Conservation (phyloP, 2,329 filamentous ascomycete species). For the Pseudogymnoascus sp. region DNA sequence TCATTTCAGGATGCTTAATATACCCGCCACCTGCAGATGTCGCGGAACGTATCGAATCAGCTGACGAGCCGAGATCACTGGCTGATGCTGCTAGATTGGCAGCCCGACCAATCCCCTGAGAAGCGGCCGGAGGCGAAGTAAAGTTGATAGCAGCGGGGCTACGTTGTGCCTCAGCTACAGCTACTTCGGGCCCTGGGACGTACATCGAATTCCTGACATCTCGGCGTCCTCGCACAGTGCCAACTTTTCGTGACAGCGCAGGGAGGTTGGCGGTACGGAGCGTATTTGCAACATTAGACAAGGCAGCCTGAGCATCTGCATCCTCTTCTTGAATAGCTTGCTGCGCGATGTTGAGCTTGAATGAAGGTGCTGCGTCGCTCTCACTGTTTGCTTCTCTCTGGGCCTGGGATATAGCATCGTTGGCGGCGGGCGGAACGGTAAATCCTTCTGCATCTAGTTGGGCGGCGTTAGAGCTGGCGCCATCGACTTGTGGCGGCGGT, state of each 20-base stretch:
- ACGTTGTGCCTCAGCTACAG: neutral
- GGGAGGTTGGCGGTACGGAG: slow-evolving; percentile 51
- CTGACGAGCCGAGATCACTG: slow-evolving; percentile 18
- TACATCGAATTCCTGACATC: slow-evolving; percentile 91
- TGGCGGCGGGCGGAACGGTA: slow-evolving; percentile 55
- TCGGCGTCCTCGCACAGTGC: slow-evolving; percentile 77
- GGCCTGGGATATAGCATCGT: slow-evolving; percentile 62
- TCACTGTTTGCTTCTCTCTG: slow-evolving; percentile 53
- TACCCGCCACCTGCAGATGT: slow-evolving; percentile 61
- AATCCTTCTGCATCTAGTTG: slow-evolving; percentile 68
- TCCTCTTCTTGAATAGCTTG: slow-evolving; percentile 72
- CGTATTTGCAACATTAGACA: slow-evolving; percentile 67
- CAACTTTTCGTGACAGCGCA: slow-evolving; percentile 58
- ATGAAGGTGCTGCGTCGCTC: slow-evolving; percentile 53
- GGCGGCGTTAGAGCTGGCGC: neutral
- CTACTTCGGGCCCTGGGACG: slow-evolving; percentile 42
- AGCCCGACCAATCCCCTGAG: neutral
- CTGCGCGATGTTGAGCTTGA: slow-evolving; percentile 73
- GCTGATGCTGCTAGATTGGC: neutral
- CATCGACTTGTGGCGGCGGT: slow-evolving; percentile 31
- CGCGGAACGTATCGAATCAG: slow-evolving; percentile 69
- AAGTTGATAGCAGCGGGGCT: slow-evolving; percentile 12
- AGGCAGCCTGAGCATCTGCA: slow-evolving; percentile 62
- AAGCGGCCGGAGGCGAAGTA: slow-evolving; percentile 20
- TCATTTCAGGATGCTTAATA: slow-evolving; percentile 74